These are phyloP conservation scores for Penicillium lagena DNA, from an alignment of 495 filamentous ascomycete genomes.

Conservation along the genomic window DNA sequence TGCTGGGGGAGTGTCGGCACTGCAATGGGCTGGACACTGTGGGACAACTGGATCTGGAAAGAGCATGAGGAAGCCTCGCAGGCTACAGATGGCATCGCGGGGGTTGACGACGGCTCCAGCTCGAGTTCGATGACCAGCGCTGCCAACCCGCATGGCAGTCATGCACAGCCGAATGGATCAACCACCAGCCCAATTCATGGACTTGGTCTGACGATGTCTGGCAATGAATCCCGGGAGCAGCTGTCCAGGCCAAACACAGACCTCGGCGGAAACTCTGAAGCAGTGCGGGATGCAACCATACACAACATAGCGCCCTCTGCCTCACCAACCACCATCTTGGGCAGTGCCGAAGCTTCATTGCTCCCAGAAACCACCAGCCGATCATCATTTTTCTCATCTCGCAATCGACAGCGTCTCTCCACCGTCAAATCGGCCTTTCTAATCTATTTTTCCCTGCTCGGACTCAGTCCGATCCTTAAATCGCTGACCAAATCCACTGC, in stretches of 20 bases:
- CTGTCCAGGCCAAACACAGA: conserved; percentile 15
- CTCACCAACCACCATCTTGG: conserved; percentile 3
- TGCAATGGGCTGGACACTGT: conserved; percentile 80
- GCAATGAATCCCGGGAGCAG: conserved; percentile 19
- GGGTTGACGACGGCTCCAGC: conserved; percentile 39
- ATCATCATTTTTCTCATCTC: conserved; percentile 43
- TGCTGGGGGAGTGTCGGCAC: conserved; percentile 77
- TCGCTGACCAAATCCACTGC: conserved; percentile 87
- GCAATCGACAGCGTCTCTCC: conserved; percentile 59
- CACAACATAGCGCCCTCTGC: conserved; percentile 6
- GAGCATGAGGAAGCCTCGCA: conserved; percentile 45
- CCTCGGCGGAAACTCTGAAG: conserved; percentile 4
- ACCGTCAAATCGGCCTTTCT: conserved; percentile 86
- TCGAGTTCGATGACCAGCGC: conserved; percentile 40
- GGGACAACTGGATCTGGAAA: conserved; percentile 77
- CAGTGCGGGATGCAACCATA: background rate
- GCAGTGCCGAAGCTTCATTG: conserved; percentile 4
- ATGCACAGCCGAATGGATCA: conserved; percentile 13
- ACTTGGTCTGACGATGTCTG: conserved; percentile 40
- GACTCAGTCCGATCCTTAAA: conserved; percentile 88
- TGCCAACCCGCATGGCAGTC: conserved; percentile 21
- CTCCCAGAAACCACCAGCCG: conserved; percentile 14
- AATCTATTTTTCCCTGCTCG: conserved; percentile 87
- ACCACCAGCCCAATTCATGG: conserved; percentile 35
- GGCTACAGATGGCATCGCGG: conserved; percentile 26